Percentiles rank a stretch among this genome's conserved stretches.
Evolutionary conservation across 192 early-diverging fungal genomes (phyloP).

Genomic region (Coemansia sp.): DNA sequence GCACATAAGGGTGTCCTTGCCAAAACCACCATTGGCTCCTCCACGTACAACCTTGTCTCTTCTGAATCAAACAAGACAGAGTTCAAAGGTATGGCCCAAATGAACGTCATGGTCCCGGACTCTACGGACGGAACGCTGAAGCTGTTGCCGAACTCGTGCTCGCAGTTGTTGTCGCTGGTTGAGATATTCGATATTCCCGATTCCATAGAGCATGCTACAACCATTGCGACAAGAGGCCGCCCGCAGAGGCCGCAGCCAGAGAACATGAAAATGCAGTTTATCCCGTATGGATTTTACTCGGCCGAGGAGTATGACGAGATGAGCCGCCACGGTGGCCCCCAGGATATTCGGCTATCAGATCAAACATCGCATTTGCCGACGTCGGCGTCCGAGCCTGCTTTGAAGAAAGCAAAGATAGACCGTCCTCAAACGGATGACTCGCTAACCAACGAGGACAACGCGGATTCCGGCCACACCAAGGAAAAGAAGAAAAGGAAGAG

Average conservation of each 20-base stretch:
- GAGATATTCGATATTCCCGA: conserved; percentile 44
- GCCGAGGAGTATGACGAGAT: conserved; percentile 43
- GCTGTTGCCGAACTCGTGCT: conserved; percentile 28
- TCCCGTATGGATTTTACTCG: conserved; percentile 54
- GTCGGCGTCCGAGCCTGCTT: background rate
- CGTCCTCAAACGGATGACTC: background rate
- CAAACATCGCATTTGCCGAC: background rate
- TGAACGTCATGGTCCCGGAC: conserved; percentile 49
- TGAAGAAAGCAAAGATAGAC: conserved; percentile 2
- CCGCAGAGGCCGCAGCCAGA: conserved; percentile 39
- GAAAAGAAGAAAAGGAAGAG: conserved; percentile 18
- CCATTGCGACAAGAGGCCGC: conserved; percentile 19
- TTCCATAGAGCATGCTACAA: conserved; percentile 16
- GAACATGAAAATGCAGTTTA: conserved; percentile 50
- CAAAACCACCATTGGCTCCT: conserved; percentile 12
- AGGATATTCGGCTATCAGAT: background rate
- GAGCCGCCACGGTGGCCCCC: background rate
- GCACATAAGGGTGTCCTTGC: conserved; percentile 28
- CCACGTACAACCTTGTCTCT: conserved; percentile 31
- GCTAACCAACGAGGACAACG: background rate
- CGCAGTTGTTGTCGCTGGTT: conserved; percentile 31
- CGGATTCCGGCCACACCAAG: conserved; percentile 11
- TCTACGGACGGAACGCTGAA: conserved; percentile 25
- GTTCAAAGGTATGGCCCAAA: conserved; percentile 47
- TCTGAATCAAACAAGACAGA: conserved; percentile 18